Percentiles rank a stretch among this genome's conserved stretches.
These are phyloP conservation scores for Calvatia gigantea DNA, from an alignment of 768 basidiomycete species.

Conservation along the genomic window DNA sequence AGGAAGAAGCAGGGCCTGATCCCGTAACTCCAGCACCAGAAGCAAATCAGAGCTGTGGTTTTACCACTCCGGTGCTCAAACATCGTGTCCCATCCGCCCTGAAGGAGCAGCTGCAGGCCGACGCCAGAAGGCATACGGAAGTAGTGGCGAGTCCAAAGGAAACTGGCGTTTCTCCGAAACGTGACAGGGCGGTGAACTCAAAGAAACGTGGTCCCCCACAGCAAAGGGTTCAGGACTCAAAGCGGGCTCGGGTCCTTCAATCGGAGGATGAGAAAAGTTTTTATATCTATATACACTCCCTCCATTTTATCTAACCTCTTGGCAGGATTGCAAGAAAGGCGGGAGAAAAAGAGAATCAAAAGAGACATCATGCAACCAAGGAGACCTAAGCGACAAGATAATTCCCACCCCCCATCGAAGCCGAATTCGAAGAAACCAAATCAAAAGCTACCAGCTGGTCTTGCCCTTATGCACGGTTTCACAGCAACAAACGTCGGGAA, in stretches of 20 bases:
- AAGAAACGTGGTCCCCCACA: background rate
- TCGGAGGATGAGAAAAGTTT: slow-evolving; percentile 22
- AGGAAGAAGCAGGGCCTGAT: background rate
- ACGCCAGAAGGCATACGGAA: background rate
- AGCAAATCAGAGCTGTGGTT: slow-evolving; percentile 26
- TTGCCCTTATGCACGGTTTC: slow-evolving; percentile 70
- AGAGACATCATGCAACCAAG: slow-evolving; percentile 46
- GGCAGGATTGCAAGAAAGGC: slow-evolving; percentile 61
- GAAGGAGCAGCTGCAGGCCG: background rate
- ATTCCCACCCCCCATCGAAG: slow-evolving; percentile 10
- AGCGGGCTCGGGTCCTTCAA: slow-evolving; percentile 9
- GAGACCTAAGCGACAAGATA: slow-evolving; percentile 16
- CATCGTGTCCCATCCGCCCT: slow-evolving; percentile 28
- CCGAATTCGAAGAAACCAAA: slow-evolving; percentile 20
- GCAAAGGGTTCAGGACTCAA: background rate
- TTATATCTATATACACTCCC: slow-evolving; percentile 7
- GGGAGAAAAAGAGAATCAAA: slow-evolving; percentile 59
- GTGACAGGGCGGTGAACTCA: background rate
- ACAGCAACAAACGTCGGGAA: slow-evolving; percentile 58
- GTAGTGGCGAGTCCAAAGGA: background rate
- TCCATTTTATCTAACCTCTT: background rate
- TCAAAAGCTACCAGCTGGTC: slow-evolving; percentile 40
- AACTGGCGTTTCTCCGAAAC: background rate
- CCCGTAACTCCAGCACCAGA: background rate
- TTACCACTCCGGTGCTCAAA: slow-evolving; percentile 55